Conservation (phyloP, 2,329 filamentous ascomycete species). For the Botrytis fabae region DNA sequence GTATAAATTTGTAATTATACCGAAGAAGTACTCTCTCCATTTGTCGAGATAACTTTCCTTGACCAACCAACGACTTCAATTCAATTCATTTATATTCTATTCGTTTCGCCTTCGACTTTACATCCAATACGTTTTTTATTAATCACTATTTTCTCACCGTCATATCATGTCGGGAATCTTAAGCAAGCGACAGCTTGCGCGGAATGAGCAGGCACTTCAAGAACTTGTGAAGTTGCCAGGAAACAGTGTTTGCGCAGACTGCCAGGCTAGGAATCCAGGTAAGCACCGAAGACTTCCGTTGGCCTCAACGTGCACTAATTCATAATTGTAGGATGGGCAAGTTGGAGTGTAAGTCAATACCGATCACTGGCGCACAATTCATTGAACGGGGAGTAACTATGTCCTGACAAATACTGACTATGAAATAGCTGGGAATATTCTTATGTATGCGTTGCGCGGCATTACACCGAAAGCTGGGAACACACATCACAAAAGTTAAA, state of each 20-base stretch:
- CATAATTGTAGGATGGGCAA: slow-evolving; percentile 39
- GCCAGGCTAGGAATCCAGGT: slow-evolving; percentile 89
- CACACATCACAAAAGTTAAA: slow-evolving; percentile 98
- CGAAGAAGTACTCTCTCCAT: slow-evolving; percentile 11
- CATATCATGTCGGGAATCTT: slow-evolving; percentile 80
- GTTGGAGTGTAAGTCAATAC: slow-evolving; percentile 41
- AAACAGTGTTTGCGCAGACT: slow-evolving; percentile 94
- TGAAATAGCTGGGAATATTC: slow-evolving; percentile 82
- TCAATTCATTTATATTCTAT: background rate
- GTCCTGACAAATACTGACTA: slow-evolving; percentile 29
- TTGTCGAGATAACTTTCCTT: slow-evolving; percentile 16
- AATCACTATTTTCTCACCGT: slow-evolving; percentile 23
- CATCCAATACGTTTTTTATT: slow-evolving; percentile 10
- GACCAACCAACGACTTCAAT: slow-evolving; percentile 3
- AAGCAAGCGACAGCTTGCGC: slow-evolving; percentile 96
- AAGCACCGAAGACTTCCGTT: slow-evolving; percentile 40
- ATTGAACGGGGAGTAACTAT: slow-evolving; percentile 1
- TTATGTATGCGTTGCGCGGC: slow-evolving; percentile 96
- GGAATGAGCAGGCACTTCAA: slow-evolving; percentile 89
- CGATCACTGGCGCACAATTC: background rate
- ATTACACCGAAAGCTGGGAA: slow-evolving; percentile 93
- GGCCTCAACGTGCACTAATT: background rate
- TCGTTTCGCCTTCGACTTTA: background rate
- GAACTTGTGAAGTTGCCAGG: slow-evolving; percentile 86
- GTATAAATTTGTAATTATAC: slow-evolving; percentile 33